These are phyloP conservation scores for Pseudogymnoascus sp. DNA, from an alignment of 2,329 filamentous ascomycete genomes.

Conservation along the genomic window DNA sequence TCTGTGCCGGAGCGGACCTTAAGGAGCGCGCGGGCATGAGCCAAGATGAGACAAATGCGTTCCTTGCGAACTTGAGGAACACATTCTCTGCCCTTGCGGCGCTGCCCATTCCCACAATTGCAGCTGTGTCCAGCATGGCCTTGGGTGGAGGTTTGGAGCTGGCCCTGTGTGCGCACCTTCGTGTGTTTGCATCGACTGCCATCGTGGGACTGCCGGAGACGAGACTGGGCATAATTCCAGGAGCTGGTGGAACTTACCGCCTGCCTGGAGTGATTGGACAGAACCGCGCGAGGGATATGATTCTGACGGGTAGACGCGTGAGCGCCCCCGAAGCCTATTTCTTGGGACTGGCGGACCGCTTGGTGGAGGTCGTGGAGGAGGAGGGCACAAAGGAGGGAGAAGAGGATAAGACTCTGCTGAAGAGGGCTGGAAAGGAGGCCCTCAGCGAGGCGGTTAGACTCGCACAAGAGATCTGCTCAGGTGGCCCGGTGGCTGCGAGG, in stretches of 20 bases:
- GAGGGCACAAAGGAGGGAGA: constrained; percentile 36
- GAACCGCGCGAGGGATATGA: constrained; percentile 75
- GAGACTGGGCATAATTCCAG: constrained; percentile 85
- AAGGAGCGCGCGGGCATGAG: constrained; percentile 78
- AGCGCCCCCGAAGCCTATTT: constrained; percentile 81
- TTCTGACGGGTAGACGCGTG: constrained; percentile 84
- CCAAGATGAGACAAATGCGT: constrained; percentile 70
- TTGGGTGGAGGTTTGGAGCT: constrained; percentile 92
- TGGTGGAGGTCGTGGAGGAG: constrained; percentile 68
- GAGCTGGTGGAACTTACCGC: constrained; percentile 85
- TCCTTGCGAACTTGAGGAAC: constrained; percentile 66
- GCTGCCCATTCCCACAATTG: constrained; percentile 83
- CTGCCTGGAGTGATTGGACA: constrained; percentile 75
- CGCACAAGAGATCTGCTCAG: constrained; percentile 80
- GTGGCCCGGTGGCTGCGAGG: constrained; percentile 74
- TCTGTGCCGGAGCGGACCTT: constrained; percentile 90
- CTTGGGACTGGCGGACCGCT: constrained; percentile 78
- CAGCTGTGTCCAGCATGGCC: constrained; percentile 75
- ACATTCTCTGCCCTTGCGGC: constrained; percentile 67
- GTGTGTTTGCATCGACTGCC: constrained; percentile 74
- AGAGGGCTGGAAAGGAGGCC: constrained; percentile 56
- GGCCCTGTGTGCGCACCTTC: constrained; percentile 80
- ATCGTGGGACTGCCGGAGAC: constrained; percentile 83
- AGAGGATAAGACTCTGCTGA: constrained; percentile 40
- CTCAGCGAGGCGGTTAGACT: constrained; percentile 70